These are phyloP conservation scores for Farysia itapuensis DNA, from an alignment of 1,284 basidiomycete species.

Conservation along the genomic window DNA sequence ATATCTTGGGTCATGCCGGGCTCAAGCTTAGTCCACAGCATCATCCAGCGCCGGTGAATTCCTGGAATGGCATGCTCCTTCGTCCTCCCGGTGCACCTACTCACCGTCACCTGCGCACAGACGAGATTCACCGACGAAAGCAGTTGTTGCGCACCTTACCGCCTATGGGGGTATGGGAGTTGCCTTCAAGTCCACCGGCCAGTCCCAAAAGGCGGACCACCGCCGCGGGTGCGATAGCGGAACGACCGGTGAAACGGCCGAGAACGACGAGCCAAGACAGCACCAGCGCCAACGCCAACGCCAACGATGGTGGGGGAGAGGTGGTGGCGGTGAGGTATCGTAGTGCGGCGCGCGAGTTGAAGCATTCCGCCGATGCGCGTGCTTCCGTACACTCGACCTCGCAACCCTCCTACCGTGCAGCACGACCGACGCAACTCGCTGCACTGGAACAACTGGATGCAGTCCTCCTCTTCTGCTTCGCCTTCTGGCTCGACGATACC, in stretches of 20 bases:
- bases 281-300: neutral
- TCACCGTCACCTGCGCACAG: neutral
- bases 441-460: slow-evolving; percentile 63
- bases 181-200: slow-evolving; percentile 24
- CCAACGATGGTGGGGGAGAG: neutral
- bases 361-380: slow-evolving; percentile 56
- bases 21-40: slow-evolving; percentile 2
- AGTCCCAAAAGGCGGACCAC: too few relatives aligned
- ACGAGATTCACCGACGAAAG: slow-evolving; percentile 14
- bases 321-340: slow-evolving; percentile 12
- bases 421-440: slow-evolving; percentile 49
- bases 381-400: slow-evolving; percentile 3
- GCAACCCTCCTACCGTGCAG: slow-evolving; percentile 11
- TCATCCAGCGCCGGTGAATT: slow-evolving; percentile 9
- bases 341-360: slow-evolving; percentile 50
- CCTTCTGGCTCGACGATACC: slow-evolving; percentile 64
- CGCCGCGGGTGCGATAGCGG: neutral
- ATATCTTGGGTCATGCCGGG: slow-evolving; percentile 3
- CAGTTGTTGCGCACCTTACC: slow-evolving; percentile 2
- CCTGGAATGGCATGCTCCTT: slow-evolving; percentile 18
- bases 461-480: slow-evolving; percentile 63
- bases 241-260: neutral
- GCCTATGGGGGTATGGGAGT: neutral
- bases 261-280: too few relatives aligned
- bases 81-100: slow-evolving; percentile 1